Base-by-base conservation (phyloP, 306 rosid genomes). In the Ochetophila trinervis region DNA sequence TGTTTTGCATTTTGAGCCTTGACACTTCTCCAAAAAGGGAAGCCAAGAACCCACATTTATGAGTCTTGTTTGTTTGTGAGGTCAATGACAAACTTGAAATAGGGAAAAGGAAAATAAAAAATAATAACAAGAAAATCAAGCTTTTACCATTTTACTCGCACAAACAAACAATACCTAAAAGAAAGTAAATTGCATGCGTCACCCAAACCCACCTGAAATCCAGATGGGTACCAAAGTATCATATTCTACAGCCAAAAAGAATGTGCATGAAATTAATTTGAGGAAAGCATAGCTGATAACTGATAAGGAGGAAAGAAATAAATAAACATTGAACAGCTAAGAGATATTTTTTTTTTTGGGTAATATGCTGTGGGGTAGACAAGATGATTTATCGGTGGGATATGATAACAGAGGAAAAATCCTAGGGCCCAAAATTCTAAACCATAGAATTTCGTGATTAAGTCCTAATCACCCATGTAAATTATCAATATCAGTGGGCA, bases 1-100 rank as follows among this genome's bases (percentile, higher is more conserved):
- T 80, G 81, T 77, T 74, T 76, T 74, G 84, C 71, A 51, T 73
- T 63, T 79, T 74, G 82, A 84, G 59, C 84, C 84, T 76, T 78
- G 11, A 1, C 65, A 27, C 66, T 74, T 67, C 61, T 78, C 60
- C 55, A 34, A 74, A 78, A 72, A 63, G 76, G 73, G 63, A 74
- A 65, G 75, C 83, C 69, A 66, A 64, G 62, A 54, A 18, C 47
- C 70, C 79, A 37, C 50, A 70, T 80, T 80, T 19, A 78, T 60
- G 79, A 79, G 62, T 32, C 65, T 73, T 69, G 77, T 70, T 87
- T 70, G 58, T 51, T 69, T 76, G 37, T 65, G 74, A 72, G 70
- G 37, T 63, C 55, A 37, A 23, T 73, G 76, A 70, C 82, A 75
- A 76, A 51, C 65, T 69, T 67, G 69, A 83, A 67, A 77, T 57